Base-by-base conservation (phyloP, 441 rosid species). In the Brassica balearica region DNA sequence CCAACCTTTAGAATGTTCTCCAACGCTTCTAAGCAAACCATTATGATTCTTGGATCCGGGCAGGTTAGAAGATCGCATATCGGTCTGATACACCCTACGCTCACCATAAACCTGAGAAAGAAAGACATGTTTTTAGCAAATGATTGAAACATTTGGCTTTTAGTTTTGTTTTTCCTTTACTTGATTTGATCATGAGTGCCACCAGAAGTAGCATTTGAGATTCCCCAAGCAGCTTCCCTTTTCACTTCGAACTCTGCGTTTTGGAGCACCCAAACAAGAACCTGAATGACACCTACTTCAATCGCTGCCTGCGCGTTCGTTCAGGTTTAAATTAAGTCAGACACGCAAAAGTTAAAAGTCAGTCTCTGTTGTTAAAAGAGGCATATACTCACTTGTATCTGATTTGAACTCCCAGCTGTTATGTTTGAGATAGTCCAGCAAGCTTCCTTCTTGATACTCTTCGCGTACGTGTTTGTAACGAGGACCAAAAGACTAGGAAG, bases 401-500 rank as follows among this genome's bases (percentile, higher is more conserved):
- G 90, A 67, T 59, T 56, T 68, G 27, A 74, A 69, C 78, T 85
- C 65, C 90, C 90, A 63, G 90, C 90, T 55, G 88, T 82, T 25
- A 87, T 87, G 76, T 87, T 87, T 38, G 90, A 85, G 69, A 87
- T 79, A 10, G 88, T 81, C 90, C 90, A 87, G 75, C 90, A 87
- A 69, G 90, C 88, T 79, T 83, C 88, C 69, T 87, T 87, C 84
- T 82, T 83, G 66, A 87, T 81, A 72, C 87, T 84, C 78, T 84
- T 84, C 77, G 81, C 82, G 82, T 81, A 83, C 73, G 77, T 80
- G 60, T 78, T 78, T n/a, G 81, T 61, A 58, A 85, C 51, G 63
- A 85, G 77, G 83, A 79, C 83, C 69, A 82, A 77, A 14, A 85
- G 86, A 56, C 75, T 53, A 36, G 86, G 86, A 22, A 85, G 90